Evolutionary conservation across 352 stramenopile genomes (phyloP).

Genomic region (Phytopythium mirpurense): DNA sequence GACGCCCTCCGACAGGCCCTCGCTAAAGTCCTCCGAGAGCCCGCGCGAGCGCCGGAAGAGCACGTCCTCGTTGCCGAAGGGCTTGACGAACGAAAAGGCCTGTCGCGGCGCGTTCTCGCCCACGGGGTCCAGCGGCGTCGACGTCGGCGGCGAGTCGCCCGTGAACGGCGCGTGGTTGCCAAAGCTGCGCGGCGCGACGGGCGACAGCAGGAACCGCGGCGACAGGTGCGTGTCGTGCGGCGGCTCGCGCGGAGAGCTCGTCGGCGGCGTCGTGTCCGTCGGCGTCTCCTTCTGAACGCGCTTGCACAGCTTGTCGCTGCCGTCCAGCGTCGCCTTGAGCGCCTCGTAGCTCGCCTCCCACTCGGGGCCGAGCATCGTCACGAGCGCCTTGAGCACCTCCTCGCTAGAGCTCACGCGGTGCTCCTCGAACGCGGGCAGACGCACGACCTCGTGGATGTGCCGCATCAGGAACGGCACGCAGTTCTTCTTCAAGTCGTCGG

Average conservation of each 20-base stretch:
- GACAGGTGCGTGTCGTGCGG: slow-evolving; percentile 42
- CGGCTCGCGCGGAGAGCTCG: slow-evolving; percentile 28
- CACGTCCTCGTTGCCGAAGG: slow-evolving; percentile 57
- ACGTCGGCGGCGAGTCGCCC: slow-evolving; percentile 28
- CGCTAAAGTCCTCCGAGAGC: slow-evolving; percentile 70
- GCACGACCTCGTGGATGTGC: slow-evolving; percentile 83
- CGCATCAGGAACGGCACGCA: slow-evolving; percentile 83
- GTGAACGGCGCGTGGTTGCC: slow-evolving; percentile 34
- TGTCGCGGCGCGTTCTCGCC: slow-evolving; percentile 28
- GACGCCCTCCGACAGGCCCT: slow-evolving; percentile 73
- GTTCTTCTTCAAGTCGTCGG: slow-evolving; percentile 80
- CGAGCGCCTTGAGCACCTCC: slow-evolving; percentile 79
- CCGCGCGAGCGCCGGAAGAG: slow-evolving; percentile 57
- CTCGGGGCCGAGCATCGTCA: slow-evolving; percentile 65
- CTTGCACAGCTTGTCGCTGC: slow-evolving; percentile 31
- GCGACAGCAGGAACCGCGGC: slow-evolving; percentile 41
- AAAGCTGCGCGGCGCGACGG: slow-evolving; percentile 35
- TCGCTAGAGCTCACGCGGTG: slow-evolving; percentile 79
- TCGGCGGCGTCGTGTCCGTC: slow-evolving; percentile 12
- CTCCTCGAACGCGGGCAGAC: slow-evolving; percentile 62
- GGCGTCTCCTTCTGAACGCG: slow-evolving; percentile 15
- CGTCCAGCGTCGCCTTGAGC: slow-evolving; percentile 41
- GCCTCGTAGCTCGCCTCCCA: slow-evolving; percentile 77
- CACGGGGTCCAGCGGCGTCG: slow-evolving; percentile 25
- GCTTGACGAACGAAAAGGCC: slow-evolving; percentile 59